Evolutionary conservation across 768 basidiomycete species (phyloP).

Genomic region (Lactarius vividus): DNA sequence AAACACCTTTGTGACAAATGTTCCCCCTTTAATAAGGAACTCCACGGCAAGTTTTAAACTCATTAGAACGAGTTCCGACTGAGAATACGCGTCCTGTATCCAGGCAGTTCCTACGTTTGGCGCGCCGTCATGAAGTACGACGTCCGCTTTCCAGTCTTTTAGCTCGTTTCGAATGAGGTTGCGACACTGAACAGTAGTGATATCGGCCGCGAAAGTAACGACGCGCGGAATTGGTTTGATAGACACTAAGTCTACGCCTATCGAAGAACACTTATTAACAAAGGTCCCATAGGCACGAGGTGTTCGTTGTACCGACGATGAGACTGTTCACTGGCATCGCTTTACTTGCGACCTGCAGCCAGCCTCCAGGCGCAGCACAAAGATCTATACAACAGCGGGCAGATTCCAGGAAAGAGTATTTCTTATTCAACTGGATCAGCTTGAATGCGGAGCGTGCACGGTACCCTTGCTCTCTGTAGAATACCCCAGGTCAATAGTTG

Average conservation of each 20-base stretch:
- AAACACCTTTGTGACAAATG: conserved; percentile 98
- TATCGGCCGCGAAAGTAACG: conserved; percentile 89
- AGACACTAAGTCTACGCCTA: conserved; percentile 93
- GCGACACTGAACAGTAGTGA: conserved; percentile 90
- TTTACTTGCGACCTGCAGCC: conserved; percentile 98
- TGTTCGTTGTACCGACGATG: conserved; percentile 68
- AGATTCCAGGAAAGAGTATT: conserved; percentile 87
- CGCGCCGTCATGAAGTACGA: conserved; percentile 97
- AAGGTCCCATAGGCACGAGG: neutral
- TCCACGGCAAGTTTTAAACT: conserved; percentile 93
- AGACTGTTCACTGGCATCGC: conserved; percentile 93
- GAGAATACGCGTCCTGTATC: conserved; percentile 97
- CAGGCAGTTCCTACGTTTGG: conserved; percentile 99
- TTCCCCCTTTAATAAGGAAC: conserved; percentile 89
- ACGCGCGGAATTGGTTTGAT: conserved; percentile 95
- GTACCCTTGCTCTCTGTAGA: conserved; percentile 91
- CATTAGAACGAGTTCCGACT: conserved; percentile 95
- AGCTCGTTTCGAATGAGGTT: conserved; percentile 80
- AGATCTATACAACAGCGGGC: conserved; percentile 95
- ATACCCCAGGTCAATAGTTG: neutral
- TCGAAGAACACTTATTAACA: conserved; percentile 1
- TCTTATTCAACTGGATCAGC: conserved; percentile 97
- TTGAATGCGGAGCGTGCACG: conserved; percentile 99
- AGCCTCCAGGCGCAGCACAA: conserved; percentile 98
- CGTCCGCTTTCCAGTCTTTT: conserved; percentile 99